Conservation (phyloP, 1,284 basidiomycete species). For the Fomitopsis schrenkii region DNA sequence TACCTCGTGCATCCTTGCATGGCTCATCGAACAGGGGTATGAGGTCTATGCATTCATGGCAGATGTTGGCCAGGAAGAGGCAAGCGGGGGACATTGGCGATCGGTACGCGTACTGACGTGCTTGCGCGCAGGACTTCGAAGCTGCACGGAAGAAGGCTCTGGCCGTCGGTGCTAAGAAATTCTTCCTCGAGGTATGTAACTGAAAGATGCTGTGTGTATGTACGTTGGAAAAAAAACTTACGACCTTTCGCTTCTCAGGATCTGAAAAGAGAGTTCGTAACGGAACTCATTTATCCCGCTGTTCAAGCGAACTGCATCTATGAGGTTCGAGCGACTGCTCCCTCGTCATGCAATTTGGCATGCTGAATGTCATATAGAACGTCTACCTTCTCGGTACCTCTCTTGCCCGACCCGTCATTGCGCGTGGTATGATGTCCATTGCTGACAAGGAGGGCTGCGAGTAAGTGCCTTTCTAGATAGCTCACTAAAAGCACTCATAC, state of each 20-base stretch:
- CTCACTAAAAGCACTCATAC: neutral
- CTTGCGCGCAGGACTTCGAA: constrained; percentile 74
- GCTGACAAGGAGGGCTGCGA: constrained; percentile 93
- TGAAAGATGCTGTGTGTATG: too few relatives aligned
- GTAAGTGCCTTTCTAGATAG: constrained; percentile 40
- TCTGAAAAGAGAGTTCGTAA: constrained; percentile 93
- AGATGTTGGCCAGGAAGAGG: constrained; percentile 98
- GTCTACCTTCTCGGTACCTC: constrained; percentile 98
- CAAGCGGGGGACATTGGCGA: constrained; percentile 22
- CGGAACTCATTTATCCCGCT: constrained; percentile 96
- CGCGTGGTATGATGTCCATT: constrained; percentile 96
- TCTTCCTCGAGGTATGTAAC: constrained; percentile 75
- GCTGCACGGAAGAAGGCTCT: constrained; percentile 92
- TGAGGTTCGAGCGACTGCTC: constrained; percentile 52
- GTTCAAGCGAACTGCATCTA: constrained; percentile 99
- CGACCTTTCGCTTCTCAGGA: constrained; percentile 49
- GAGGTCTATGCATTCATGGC: constrained; percentile 99
- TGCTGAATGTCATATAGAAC: constrained; percentile 45
- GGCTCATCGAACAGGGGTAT: constrained; percentile 97
- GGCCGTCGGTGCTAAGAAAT: constrained; percentile 91
- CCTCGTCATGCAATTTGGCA: neutral
- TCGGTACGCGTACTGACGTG: neutral
- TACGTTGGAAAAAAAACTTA: neutral
- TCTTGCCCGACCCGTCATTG: constrained; percentile 96
- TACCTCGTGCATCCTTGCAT: constrained; percentile 95